A percentile compares a stretch with the other conserved stretches of the same genome.
phyloP scores from a whole-genome alignment of 2,329 filamentous ascomycete species.

The Daldinia eschscholtzii region DNA sequence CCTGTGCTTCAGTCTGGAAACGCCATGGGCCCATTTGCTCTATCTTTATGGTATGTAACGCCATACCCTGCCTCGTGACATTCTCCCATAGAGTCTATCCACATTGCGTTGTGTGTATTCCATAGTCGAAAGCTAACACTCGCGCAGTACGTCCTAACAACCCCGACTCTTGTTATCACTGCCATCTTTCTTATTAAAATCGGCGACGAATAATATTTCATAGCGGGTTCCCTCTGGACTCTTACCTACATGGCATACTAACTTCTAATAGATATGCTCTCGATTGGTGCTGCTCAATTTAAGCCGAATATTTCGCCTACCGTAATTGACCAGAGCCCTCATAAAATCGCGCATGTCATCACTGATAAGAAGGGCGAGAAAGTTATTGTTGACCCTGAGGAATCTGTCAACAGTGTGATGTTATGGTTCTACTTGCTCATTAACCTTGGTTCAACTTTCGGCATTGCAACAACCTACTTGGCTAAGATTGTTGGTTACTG shows the following conservation, averaged over 20 bases:
- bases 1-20: conserved; percentile 60
- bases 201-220: neutral
- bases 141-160: conserved; percentile 27
- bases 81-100: too few species aligned
- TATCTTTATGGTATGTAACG: conserved; percentile 62
- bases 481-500: conserved; percentile 64
- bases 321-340: conserved; percentile 75
- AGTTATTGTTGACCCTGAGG: conserved; percentile 74
- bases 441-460: conserved; percentile 65
- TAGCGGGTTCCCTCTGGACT: neutral
- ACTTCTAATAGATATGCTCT: conserved; percentile 54
- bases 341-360: conserved; percentile 66
- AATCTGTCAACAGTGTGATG: conserved; percentile 74
- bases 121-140: conserved; percentile 17
- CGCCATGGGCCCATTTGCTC: conserved; percentile 68
- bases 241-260: conserved; percentile 15
- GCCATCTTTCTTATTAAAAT: neutral
- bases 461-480: conserved; percentile 64
- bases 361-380: conserved; percentile 68
- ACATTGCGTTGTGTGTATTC: too few species aligned
- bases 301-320: conserved; percentile 79
- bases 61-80: neutral
- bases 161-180: neutral
- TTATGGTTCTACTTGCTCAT: conserved; percentile 70
- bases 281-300: conserved; percentile 74